Conservation (phyloP, 441 rosid genomes). For the Theobroma grandiflorum region DNA sequence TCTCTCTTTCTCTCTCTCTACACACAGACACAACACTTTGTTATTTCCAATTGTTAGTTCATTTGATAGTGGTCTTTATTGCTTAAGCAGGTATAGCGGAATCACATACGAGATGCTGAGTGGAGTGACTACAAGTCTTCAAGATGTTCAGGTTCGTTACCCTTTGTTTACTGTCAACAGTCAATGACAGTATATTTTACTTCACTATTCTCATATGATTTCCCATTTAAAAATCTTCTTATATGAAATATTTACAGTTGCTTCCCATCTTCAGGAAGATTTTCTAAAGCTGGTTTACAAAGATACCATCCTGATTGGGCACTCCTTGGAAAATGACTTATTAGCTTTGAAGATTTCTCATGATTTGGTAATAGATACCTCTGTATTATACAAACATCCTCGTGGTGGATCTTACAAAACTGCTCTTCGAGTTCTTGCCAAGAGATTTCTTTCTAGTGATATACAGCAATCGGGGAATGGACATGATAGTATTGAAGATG, state of each 20-base stretch:
- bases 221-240: slow-evolving; percentile 19
- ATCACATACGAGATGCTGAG: slow-evolving; percentile 83
- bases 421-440: slow-evolving; percentile 88
- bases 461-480: slow-evolving; percentile 85
- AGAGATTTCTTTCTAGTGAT: slow-evolving; percentile 82
- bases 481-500: slow-evolving; percentile 95
- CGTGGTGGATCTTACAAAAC: slow-evolving; percentile 79
- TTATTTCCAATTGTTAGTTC: slow-evolving; percentile 3
- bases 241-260: slow-evolving; percentile 29
- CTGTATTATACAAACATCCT: slow-evolving; percentile 86
- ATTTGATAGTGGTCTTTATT: slow-evolving; percentile 19
- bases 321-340: slow-evolving; percentile 95
- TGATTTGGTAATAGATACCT: slow-evolving; percentile 88
- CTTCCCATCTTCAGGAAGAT: slow-evolving; percentile 72
- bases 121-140: slow-evolving; percentile 78
- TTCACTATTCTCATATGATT: slow-evolving; percentile 28
- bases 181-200: slow-evolving; percentile 14
- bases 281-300: slow-evolving; percentile 79
- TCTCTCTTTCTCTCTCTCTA: slow-evolving; percentile 3
- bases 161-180: not conserved
- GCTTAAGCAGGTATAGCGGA: slow-evolving; percentile 82
- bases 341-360: slow-evolving; percentile 86
- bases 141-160: slow-evolving; percentile 75
- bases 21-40: not conserved
- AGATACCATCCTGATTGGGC: slow-evolving; percentile 93